phyloP scores from a whole-genome alignment of 345 rosid species.

The Pugionium dolabratum region DNA sequence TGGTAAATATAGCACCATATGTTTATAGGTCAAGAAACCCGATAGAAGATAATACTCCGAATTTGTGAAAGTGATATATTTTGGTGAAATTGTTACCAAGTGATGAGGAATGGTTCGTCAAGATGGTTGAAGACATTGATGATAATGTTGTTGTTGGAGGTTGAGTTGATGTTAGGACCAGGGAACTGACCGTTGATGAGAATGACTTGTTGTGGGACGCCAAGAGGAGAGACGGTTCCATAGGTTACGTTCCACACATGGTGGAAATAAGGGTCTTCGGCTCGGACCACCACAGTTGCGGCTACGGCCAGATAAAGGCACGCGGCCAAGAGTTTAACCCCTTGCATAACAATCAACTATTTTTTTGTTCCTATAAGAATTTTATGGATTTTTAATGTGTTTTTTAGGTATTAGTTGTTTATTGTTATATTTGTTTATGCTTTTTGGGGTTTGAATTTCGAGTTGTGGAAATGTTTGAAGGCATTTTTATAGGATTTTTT shows the following conservation, averaged over 20 bases:
- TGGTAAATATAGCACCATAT: too few relatives aligned
- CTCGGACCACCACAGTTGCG: constrained; percentile 42
- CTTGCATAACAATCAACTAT: constrained; percentile 43
- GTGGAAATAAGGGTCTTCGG: constrained; percentile 71
- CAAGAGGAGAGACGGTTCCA: constrained; percentile 72
- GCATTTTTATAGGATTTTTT: constrained; percentile 32
- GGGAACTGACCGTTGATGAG: constrained; percentile 79
- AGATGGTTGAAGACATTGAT: constrained; percentile 74
- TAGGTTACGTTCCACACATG: constrained; percentile 79
- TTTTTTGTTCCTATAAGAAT: not conserved
- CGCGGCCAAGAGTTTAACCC: constrained; percentile 40
- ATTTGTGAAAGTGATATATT: too few relatives aligned
- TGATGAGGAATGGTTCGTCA: constrained; percentile 77
- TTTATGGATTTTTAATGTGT: not conserved
- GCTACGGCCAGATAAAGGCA: constrained; percentile 45
- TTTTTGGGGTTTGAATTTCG: constrained; percentile 34
- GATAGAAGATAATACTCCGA: too few relatives aligned
- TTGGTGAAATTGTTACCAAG: constrained; percentile 46
- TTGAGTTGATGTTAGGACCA: constrained; percentile 75
- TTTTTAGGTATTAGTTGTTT: constrained; percentile 23
- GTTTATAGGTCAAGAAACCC: not conserved
- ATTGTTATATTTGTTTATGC: constrained; percentile 22
- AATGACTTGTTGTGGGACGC: constrained; percentile 73
- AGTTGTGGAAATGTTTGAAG: constrained; percentile 27
- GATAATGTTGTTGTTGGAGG: constrained; percentile 71